Evolutionary conservation across 768 basidiomycete genomes (phyloP), one percentile per base, ranked within the genome.

Genomic region (Boletus subcaerulescens): DNA sequence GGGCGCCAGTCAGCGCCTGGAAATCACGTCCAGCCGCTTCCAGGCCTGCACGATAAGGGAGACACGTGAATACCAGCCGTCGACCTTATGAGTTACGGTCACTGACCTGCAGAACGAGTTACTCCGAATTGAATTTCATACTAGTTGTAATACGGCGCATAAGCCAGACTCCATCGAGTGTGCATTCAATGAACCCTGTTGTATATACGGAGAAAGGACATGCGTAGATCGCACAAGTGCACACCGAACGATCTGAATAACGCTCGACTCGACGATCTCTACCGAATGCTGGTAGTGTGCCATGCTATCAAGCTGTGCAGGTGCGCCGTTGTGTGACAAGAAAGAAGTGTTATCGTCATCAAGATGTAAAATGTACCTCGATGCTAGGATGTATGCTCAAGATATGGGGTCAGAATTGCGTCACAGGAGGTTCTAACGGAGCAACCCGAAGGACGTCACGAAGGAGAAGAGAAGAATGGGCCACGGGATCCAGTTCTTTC

Each of bases 71-170:
- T 47, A 46, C 58, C 64, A 57, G 61, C 61, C 50, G 60, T 65
- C 63, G 48, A 48, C 38, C 50, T 33, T 56, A 56, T 44, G 59
- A 40, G 52, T 55, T 56, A 55, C 59, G 52, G 57, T 62, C 69
- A 48, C 53, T 29, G 29, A 70, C 70, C 66, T 68, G 57, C 17
- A 65, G 58, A 26, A 72, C 66, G 57, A 74, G 67, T 58, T 68
- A 58, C 45, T 74, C 71, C 38, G 67, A 61, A 20, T 57, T 73
- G 70, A 48, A 76, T 68, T 63, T 77, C 74, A 65, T 71, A 72
- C 59, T 72, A 44, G 50, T 50, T 45, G 54, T 57, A 63, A 68
- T 66, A 56, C 29, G 41, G 60, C 48, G 50, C 56, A 48, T 53
- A 48, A 53, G 35, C 51, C 50, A 17, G 42, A 53, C 56, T 54